Conservation (phyloP, 2,329 filamentous ascomycete genomes). For the Alternaria alternata region DNA sequence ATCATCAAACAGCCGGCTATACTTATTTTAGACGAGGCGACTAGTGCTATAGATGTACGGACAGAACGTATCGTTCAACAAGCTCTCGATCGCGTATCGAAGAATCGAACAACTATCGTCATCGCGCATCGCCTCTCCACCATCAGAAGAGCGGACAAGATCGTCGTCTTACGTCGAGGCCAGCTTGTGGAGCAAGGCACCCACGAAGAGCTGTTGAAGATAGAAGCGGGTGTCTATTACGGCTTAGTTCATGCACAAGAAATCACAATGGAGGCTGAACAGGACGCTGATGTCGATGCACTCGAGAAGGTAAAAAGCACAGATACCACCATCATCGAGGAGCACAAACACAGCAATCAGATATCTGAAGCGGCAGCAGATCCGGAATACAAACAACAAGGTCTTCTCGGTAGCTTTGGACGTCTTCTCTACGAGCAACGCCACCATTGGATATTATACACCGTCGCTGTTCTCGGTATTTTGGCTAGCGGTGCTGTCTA, state of each 20-base stretch:
- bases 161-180: conserved; percentile 78
- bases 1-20: conserved; percentile 72
- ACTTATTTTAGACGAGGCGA: conserved; percentile 79
- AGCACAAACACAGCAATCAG: conserved; percentile 9
- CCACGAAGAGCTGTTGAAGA: conserved; percentile 73
- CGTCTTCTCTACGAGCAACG: conserved; percentile 47
- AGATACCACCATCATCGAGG: conserved; percentile 20
- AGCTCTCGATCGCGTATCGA: conserved; percentile 66
- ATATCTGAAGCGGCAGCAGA: conserved; percentile 22
- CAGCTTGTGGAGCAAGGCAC: conserved; percentile 76
- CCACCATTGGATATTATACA: conserved; percentile 45
- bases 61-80: conserved; percentile 64
- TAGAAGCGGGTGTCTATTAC: conserved; percentile 70
- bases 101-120: conserved; percentile 74
- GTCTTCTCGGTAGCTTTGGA: conserved; percentile 45
- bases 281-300: conserved; percentile 23
- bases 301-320: conserved; percentile 29
- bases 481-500: conserved; percentile 48
- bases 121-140: conserved; percentile 81
- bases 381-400: conserved; percentile 39
- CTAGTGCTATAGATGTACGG: conserved; percentile 68
- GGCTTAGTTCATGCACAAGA: conserved; percentile 66
- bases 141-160: conserved; percentile 79
- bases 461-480: conserved; percentile 38
- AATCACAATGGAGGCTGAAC: conserved; percentile 37